phyloP scores from a whole-genome alignment of 1,284 basidiomycete species.

The Puccinia brachypodii region DNA sequence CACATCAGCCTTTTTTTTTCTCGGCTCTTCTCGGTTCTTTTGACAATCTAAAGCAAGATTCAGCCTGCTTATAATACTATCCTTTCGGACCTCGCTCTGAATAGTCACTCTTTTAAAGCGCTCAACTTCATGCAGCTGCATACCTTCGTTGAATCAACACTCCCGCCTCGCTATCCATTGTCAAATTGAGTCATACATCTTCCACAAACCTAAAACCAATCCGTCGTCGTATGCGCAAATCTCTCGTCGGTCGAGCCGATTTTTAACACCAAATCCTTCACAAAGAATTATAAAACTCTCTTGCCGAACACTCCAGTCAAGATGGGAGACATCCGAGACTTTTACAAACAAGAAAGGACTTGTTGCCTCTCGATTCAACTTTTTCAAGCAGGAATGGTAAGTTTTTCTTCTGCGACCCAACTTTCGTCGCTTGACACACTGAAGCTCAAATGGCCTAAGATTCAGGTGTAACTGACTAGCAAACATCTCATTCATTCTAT shows the following conservation, averaged over 20 bases:
- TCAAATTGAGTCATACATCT: background rate
- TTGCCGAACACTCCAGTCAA: background rate
- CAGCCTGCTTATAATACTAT: background rate
- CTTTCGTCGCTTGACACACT: background rate
- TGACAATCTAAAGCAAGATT: background rate
- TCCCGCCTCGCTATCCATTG: background rate
- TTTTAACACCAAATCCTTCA: background rate
- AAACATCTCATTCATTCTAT: background rate
- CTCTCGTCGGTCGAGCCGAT: background rate
- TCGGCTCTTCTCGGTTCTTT: background rate
- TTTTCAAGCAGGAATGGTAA: conserved; percentile 24
- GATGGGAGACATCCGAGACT: conserved; percentile 40
- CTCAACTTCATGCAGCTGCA: background rate
- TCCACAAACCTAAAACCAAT: too few relatives aligned
- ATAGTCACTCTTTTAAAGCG: background rate
- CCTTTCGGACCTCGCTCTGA: background rate
- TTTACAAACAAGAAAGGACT: conserved; percentile 45
- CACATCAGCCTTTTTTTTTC: background rate
- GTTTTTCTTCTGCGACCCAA: background rate
- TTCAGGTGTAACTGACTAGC: background rate
- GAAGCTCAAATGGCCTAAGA: background rate
- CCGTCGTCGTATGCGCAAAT: background rate
- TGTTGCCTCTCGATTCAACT: conserved; percentile 40
- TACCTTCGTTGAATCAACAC: background rate
- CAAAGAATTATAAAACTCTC: background rate